A percentile compares a stretch with the other conserved stretches of the same genome.
Conservation (phyloP, 176 grass and related monocot species). For the Aegilops sharonensis region DNA sequence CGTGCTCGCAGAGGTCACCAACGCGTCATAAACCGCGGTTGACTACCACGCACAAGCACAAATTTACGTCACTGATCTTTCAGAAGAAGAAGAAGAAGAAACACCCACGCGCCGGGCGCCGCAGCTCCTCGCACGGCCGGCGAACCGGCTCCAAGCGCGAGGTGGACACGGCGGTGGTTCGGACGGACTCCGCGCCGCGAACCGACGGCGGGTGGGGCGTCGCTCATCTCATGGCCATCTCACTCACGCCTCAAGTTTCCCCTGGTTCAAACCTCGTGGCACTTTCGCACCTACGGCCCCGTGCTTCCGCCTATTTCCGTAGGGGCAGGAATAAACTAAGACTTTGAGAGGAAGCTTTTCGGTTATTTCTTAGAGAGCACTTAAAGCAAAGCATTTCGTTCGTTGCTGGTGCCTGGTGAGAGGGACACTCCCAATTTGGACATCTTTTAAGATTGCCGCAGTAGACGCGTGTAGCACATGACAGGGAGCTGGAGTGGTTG, state of each 20-base stretch:
- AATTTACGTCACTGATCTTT: not conserved
- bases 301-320: not conserved
- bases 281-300: not conserved
- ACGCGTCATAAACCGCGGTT: not conserved
- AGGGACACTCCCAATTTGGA: slow-evolving; percentile 22
- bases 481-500: not conserved
- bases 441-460: slow-evolving; percentile 26
- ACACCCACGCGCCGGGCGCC: not conserved
- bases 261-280: not conserved
- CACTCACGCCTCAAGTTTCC: not conserved
- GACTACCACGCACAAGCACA: not conserved
- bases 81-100: not conserved
- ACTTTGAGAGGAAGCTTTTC: slow-evolving; percentile 34
- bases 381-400: slow-evolving; percentile 28
- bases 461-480: slow-evolving; percentile 32
- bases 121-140: not conserved
- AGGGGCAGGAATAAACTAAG: slow-evolving; percentile 1
- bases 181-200: not conserved
- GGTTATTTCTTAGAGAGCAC: slow-evolving; percentile 59
- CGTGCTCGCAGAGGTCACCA: not conserved
- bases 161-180: not conserved
- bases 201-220: slow-evolving; percentile 27
- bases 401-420: not conserved
- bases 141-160: not conserved
- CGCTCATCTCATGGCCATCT: slow-evolving; percentile 3